A percentile compares a stretch with the other conserved stretches of the same genome.
These are phyloP conservation scores for Saitozyma podzolica DNA, from an alignment of 768 basidiomycete species.

Conservation along the genomic window DNA sequence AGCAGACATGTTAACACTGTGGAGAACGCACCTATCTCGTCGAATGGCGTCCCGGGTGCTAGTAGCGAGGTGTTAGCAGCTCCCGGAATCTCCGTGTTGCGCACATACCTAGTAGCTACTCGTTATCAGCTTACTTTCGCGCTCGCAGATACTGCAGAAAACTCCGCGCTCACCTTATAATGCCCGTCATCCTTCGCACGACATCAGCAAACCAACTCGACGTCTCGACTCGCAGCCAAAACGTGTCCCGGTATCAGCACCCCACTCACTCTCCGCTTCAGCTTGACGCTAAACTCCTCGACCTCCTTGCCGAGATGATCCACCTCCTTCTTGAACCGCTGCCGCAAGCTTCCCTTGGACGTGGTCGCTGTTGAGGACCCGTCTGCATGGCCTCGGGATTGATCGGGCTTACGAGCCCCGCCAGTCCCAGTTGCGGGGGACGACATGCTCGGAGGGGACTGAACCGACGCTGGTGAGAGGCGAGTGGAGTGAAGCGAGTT, in stretches of 20 bases:
- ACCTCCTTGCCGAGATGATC: slow-evolving; percentile 19
- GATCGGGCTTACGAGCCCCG: too few species aligned
- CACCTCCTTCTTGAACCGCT: slow-evolving; percentile 18
- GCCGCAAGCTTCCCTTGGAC: slow-evolving; percentile 3
- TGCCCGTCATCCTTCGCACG: slow-evolving; percentile 28
- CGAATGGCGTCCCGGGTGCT: slow-evolving; percentile 51
- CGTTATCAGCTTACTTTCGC: not conserved
- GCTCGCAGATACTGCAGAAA: not conserved
- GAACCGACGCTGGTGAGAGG: too few species aligned
- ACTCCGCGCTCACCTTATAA: slow-evolving; percentile 26
- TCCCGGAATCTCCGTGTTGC: not conserved
- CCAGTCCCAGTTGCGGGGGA: too few species aligned
- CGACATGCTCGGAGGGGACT: too few species aligned
- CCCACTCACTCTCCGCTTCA: slow-evolving; percentile 32
- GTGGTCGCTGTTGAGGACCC: not conserved
- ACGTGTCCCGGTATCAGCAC: not conserved
- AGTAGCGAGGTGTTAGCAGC: not conserved
- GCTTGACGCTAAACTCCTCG: slow-evolving; percentile 38
- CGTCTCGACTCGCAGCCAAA: not conserved
- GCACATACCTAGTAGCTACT: slow-evolving; percentile 28
- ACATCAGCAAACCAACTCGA: not conserved
- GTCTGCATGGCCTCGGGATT: too few species aligned
- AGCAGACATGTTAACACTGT: not conserved
- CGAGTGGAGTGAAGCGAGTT: too few species aligned
- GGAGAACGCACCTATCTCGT: slow-evolving; percentile 39